Conservation (phyloP, 2,329 filamentous ascomycete genomes). For the Colletotrichum sp. region DNA sequence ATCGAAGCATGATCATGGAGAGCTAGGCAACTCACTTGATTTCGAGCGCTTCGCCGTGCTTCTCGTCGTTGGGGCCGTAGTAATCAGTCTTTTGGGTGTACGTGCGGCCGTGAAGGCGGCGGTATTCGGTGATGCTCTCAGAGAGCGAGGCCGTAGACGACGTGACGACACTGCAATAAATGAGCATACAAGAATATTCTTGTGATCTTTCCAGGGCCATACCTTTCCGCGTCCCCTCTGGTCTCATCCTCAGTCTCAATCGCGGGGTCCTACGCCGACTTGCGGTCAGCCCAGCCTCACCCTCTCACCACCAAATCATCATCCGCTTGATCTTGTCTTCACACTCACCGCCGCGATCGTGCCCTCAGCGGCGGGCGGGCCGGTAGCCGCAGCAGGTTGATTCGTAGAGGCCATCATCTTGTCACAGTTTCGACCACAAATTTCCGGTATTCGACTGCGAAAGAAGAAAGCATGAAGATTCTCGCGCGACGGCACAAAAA, state of each 20-base stretch:
- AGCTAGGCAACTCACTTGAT: conserved; percentile 1
- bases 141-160: background rate
- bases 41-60: conserved; percentile 28
- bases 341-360: background rate
- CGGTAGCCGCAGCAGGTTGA: background rate
- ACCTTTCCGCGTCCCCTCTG: background rate
- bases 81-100: conserved; percentile 22
- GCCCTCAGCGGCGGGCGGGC: background rate
- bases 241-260: background rate
- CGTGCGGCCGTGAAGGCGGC: background rate
- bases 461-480: background rate
- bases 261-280: background rate
- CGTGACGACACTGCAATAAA: background rate
- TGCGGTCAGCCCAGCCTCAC: background rate
- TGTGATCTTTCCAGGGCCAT: background rate
- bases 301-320: no score
- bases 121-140: background rate
- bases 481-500: background rate
- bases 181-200: background rate
- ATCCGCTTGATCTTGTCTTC: no score
- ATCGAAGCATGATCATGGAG: no score
- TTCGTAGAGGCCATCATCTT: background rate
- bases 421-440: background rate
- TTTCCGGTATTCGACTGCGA: background rate
- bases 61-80: conserved; percentile 32